A percentile compares a stretch with the other conserved stretches of the same genome.
phyloP scores from a whole-genome alignment of 164 flowering plant genomes.

The Aristolochia californica region DNA sequence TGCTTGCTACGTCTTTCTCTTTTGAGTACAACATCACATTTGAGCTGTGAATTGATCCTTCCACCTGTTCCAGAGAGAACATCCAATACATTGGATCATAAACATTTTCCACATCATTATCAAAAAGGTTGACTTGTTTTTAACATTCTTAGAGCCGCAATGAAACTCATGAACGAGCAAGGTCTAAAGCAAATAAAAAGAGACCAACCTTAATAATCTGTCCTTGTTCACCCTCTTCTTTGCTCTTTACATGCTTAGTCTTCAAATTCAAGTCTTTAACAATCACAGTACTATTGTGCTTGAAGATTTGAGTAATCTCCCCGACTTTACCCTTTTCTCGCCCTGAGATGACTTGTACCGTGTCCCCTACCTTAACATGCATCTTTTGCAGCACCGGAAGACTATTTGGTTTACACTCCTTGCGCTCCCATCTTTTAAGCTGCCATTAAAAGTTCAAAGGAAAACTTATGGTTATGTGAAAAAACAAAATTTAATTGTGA shows the following conservation, averaged over 20 bases:
- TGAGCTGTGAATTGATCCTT: slow-evolving; percentile 90
- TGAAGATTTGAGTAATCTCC: slow-evolving; percentile 50
- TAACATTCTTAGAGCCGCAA: not conserved
- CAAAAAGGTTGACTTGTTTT: not conserved
- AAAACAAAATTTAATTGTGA: not conserved
- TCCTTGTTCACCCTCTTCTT: slow-evolving; percentile 70
- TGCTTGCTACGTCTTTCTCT: slow-evolving; percentile 73
- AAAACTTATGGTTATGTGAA: not conserved
- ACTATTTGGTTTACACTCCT: slow-evolving; percentile 86
- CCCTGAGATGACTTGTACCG: slow-evolving; percentile 80
- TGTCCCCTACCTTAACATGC: slow-evolving; percentile 93
- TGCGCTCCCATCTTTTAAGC: slow-evolving; percentile 94
- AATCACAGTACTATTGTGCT: slow-evolving; percentile 82
- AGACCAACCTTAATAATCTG: slow-evolving; percentile 66
- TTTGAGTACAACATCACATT: slow-evolving; percentile 97
- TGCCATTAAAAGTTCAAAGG: slow-evolving; percentile 16
- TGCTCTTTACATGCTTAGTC: slow-evolving; percentile 86
- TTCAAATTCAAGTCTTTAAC: slow-evolving; percentile 78
- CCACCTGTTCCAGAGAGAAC: slow-evolving; percentile 40
- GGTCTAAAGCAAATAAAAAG: not conserved
- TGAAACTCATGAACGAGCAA: slow-evolving; percentile 6
- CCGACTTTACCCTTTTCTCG: slow-evolving; percentile 81
- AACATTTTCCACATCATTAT: not conserved
- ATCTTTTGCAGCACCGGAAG: slow-evolving; percentile 81
- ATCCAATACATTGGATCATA: not conserved